phyloP scores from a whole-genome alignment of 164 flowering plant species.

The Berberis vulgaris region DNA sequence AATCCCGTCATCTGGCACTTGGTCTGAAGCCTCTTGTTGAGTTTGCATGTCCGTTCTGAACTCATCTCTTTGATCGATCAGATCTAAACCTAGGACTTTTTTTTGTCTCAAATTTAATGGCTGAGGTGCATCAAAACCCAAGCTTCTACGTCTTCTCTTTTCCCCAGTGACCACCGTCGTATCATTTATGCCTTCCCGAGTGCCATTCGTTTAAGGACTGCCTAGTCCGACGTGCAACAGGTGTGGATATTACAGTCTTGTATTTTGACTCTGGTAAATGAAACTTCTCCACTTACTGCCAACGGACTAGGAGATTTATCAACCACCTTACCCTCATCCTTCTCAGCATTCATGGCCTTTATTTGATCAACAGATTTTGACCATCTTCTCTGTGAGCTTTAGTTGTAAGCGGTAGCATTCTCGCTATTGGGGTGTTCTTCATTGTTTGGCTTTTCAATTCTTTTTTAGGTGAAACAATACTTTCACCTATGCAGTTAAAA shows the following conservation, averaged over 20 bases:
- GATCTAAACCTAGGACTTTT: constrained; percentile 7
- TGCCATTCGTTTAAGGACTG: constrained; percentile 11
- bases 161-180: constrained; percentile 6
- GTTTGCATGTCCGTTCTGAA: constrained; percentile 7
- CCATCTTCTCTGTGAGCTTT: constrained; percentile 9
- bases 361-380: constrained; percentile 9
- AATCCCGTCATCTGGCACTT: constrained; percentile 3
- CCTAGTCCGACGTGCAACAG: constrained; percentile 51
- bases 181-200: constrained; percentile 10
- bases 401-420: constrained; percentile 9
- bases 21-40: constrained; percentile 12
- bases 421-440: constrained; percentile 3
- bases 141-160: constrained; percentile 8
- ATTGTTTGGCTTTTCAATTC: background rate
- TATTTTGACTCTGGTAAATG: constrained; percentile 12
- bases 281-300: constrained; percentile 3
- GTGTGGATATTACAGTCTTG: constrained; percentile 20
- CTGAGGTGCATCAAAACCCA: constrained; percentile 3
- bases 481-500: background rate
- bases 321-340: constrained; percentile 6
- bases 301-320: constrained; percentile 7
- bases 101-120: constrained; percentile 2
- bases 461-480: background rate
- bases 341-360: constrained; percentile 5
- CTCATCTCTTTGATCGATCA: constrained; percentile 3